These are phyloP conservation scores for Ceratocystis harringtonii DNA, from an alignment of 2,329 filamentous ascomycete species.

Conservation along the genomic window DNA sequence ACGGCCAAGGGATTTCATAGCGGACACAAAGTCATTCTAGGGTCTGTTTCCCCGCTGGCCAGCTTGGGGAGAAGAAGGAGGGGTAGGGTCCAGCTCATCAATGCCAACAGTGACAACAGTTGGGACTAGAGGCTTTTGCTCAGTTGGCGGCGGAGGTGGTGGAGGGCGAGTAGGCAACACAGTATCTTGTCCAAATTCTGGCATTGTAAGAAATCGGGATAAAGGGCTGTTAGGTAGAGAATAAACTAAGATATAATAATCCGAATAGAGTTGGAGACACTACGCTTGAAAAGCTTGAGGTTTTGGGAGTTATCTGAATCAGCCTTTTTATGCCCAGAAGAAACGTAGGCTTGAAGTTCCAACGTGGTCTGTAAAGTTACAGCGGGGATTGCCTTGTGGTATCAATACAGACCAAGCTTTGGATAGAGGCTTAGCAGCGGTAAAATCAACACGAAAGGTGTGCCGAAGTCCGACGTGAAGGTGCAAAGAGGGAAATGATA, in stretches of 20 bases:
- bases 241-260: neutral
- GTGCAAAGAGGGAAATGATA: neutral
- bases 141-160: neutral
- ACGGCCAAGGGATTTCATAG: constrained; percentile 16
- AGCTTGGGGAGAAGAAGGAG: neutral
- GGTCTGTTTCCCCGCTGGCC: constrained; percentile 11
- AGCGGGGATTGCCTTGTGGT: neutral
- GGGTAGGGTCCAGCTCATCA: neutral
- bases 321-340: neutral
- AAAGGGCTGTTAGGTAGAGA: neutral
- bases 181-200: neutral
- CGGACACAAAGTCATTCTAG: constrained; percentile 17
- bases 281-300: neutral
- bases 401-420: neutral
- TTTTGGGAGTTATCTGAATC: too few species aligned
- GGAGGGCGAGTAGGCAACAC: constrained; percentile 7
- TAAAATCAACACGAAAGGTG: neutral
- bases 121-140: neutral
- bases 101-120: neutral
- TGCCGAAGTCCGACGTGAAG: neutral
- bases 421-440: neutral
- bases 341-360: neutral
- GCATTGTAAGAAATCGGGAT: neutral
- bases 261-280: neutral
- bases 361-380: neutral